Base-by-base conservation (phyloP, 352 stramenopile species). In the Ophiocytium majus region DNA sequence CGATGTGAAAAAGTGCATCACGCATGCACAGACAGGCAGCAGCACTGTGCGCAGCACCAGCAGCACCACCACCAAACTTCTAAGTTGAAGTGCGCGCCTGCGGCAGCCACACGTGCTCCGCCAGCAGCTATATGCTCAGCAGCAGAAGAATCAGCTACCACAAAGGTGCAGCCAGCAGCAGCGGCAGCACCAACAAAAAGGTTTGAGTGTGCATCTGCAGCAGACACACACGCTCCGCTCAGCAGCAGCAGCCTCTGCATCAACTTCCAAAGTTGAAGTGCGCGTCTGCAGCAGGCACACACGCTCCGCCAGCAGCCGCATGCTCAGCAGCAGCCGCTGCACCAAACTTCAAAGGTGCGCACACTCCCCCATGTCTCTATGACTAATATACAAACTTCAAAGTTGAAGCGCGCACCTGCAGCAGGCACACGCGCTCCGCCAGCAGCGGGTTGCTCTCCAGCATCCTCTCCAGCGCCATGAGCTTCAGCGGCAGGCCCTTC, bases 401-500 rank as follows among this genome's bases (percentile, higher is more conserved):
- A 32, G 17, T 32, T 5, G 34, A 33, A n/a, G 9, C 78, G 33
- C 31, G 35, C 63, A 89, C 83, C 50, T 95, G 91, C 32, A 95
- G 93, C 9, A 94, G 92, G 78, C 95, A 89, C 0, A 95, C 91
- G 50, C 93, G 95, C 19, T 92, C 91, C 19, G 93, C 90, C 81
- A 95, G 94, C 33, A 96, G 90, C 0, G 95, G 94, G 84, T 92
- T 93, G 37, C 92, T 88, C 43, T 93, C 89, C 1, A 99, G 89
- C 63, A 99, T 98, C 5, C 94, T 92, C 82, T 99, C 94, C 64
- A 99, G 95, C 0, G 95, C 97, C 36, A 98, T 89, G 50, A 99
- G 93, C 90, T 99, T 99, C 37, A 98, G 91, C 35, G 95, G 96
- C 57, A 99, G 96, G 19, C 97, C 97, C 86, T 98, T 98, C 1